phyloP scores from a whole-genome alignment of 179 eudicot species.

The Spergularia azorica region DNA sequence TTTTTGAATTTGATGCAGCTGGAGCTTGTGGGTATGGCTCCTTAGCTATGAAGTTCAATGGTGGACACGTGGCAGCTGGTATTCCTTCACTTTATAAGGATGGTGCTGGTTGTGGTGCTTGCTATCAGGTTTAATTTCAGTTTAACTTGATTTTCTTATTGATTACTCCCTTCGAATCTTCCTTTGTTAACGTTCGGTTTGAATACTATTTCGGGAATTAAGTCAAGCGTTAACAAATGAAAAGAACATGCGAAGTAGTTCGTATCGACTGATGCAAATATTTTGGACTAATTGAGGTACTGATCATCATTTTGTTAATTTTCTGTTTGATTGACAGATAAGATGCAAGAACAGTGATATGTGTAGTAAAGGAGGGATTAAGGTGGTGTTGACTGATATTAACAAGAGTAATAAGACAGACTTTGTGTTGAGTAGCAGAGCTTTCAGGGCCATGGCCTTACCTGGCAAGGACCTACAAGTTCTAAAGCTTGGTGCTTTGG shows the following conservation, averaged over 20 bases:
- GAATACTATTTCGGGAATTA: too few species aligned
- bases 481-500: conserved; percentile 55
- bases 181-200: too few species aligned
- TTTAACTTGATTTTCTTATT: too few species aligned
- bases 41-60: conserved; percentile 52
- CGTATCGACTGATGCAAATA: too few species aligned
- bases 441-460: conserved; percentile 70
- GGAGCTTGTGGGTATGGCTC: conserved; percentile 96
- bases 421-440: conserved; percentile 70
- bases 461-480: conserved; percentile 54
- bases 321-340: conserved; percentile 38
- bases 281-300: too few species aligned
- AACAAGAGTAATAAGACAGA: conserved; percentile 56
- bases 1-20: conserved; percentile 46
- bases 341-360: conserved; percentile 61
- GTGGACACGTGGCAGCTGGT: conserved; percentile 74
- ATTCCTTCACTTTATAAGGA: conserved; percentile 57
- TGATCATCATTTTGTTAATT: too few species aligned
- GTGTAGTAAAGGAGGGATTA: conserved; percentile 56
- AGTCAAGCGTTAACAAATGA: too few species aligned
- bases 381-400: conserved; percentile 58
- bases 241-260: too few species aligned
- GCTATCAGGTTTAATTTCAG: conserved; percentile 55
- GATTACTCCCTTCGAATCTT: too few species aligned
- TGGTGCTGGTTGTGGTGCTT: conserved; percentile 90